phyloP scores from a whole-genome alignment of 441 rosid genomes.

The Pelargonium fulgidum region DNA sequence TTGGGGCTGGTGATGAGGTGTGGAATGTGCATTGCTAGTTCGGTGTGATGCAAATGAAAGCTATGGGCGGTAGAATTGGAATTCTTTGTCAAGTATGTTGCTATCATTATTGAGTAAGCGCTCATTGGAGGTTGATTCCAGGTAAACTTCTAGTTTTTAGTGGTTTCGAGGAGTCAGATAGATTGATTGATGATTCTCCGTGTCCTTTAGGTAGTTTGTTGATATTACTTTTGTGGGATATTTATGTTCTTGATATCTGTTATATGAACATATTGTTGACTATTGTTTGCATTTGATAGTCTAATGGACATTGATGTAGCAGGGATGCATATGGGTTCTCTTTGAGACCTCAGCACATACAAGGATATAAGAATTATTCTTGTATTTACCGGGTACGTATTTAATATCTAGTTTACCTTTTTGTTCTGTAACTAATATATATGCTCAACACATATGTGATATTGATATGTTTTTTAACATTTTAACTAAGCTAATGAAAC shows the following conservation, averaged over 20 bases:
- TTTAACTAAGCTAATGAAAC: constrained; percentile 1
- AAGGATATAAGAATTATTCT: constrained; percentile 47
- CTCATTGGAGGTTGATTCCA: constrained; percentile 89
- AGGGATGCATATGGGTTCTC: constrained; percentile 71
- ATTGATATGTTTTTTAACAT: background rate
- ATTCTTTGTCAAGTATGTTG: constrained; percentile 66
- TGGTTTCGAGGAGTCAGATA: too few species aligned
- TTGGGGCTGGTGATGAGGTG: constrained; percentile 7
- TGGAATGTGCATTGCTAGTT: constrained; percentile 17
- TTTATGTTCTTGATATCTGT: background rate
- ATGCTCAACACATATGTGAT: background rate
- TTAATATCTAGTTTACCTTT: background rate
- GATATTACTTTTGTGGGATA: background rate
- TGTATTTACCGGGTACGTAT: constrained; percentile 40
- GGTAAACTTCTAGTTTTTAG: constrained; percentile 29
- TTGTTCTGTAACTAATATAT: background rate
- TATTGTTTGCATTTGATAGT: background rate
- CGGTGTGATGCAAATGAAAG: constrained; percentile 33
- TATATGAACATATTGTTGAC: background rate
- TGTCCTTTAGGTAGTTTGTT: background rate
- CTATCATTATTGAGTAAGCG: constrained; percentile 94
- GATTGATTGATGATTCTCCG: too few species aligned
- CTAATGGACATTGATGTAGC: constrained; percentile 25
- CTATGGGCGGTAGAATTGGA: constrained; percentile 55
- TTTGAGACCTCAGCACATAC: constrained; percentile 65